Evolutionary conservation across 2,329 filamentous ascomycete species (phyloP).

Genomic region (Ophiostoma fasciatum): DNA sequence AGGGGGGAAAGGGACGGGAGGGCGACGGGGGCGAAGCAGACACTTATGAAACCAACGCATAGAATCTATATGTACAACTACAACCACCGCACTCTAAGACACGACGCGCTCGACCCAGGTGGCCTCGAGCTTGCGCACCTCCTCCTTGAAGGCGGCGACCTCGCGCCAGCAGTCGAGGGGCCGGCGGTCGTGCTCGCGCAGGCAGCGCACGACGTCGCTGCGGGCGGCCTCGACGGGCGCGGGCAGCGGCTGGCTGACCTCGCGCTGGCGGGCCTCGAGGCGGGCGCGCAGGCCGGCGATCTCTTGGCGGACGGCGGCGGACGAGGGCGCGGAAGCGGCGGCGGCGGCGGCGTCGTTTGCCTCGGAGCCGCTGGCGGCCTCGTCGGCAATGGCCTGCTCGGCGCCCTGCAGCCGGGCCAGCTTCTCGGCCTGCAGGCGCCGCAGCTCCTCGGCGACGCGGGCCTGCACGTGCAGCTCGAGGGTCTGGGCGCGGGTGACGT

Average conservation of each 20-base stretch:
- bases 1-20: no score
- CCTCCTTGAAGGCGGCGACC: slow-evolving; percentile 78
- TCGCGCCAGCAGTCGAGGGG: slow-evolving; percentile 92
- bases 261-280: slow-evolving; percentile 48
- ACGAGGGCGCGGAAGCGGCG: slow-evolving; percentile 1
- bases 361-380: no score
- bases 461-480: slow-evolving; percentile 78
- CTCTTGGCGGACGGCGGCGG: slow-evolving; percentile 38
- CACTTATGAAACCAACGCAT: no score
- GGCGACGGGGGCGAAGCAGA: no score
- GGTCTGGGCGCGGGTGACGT: slow-evolving; percentile 69
- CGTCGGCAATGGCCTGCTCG: slow-evolving; percentile 15
- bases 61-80: neutral
- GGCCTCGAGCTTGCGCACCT: slow-evolving; percentile 76
- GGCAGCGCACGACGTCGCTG: slow-evolving; percentile 60
- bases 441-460: slow-evolving; percentile 75
- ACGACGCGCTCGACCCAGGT: slow-evolving; percentile 77
- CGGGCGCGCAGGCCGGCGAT: slow-evolving; percentile 42
- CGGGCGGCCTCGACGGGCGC: slow-evolving; percentile 60
- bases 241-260: slow-evolving; percentile 49
- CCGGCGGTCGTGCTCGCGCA: slow-evolving; percentile 70
- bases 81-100: slow-evolving; percentile 16
- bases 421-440: slow-evolving; percentile 59
- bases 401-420: slow-evolving; percentile 48
- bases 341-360: slow-evolving; percentile 4